Evolutionary conservation across 1,284 basidiomycete species (phyloP), one percentile per base, ranked within the genome.

Genomic region (Austroboletus novae-zelandiae): DNA sequence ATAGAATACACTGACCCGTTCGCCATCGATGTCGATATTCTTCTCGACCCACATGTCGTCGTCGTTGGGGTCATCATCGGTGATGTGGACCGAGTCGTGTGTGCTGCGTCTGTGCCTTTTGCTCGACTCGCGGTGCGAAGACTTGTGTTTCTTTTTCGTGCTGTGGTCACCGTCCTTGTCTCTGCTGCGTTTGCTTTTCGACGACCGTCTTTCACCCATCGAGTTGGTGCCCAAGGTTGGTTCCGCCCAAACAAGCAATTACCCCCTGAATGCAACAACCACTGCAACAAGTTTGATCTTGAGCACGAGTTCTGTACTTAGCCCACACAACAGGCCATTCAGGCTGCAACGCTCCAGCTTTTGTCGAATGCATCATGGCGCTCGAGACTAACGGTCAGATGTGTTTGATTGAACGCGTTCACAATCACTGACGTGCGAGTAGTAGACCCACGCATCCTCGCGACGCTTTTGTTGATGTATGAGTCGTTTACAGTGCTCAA

Each of bases 11-110:
- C 80, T 61, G 61, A 91, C 91, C 60, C 72, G 70, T 69, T 88
- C 83, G 15, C 86, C 83, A 41, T 85, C 85, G 71, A 84, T 82
- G 62, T 87, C 85, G 41, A 92, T 83, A 59, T 91, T 89, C 75
- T 91, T 92, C 71, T 94, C 91, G 34, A 89, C 79, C 91, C 92
- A 94, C 74, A 90, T 80, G 47, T 83, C 84, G 30, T 83, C 78
- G 57, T 84, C 84, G 58, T 78, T 72, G 31, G 77, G 75, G 62
- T 83, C 81, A 52, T 84, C 81, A 56, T 83, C 83, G 0, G 80
- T 74, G 25, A 82, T 74, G 40, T 64, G 67, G 27, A 74, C 49
- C 14, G 60, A 61, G 47, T 66, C 61, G 25, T 60, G 60, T 10
- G 48, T 45, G 45, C 61, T 64, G 35, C 55, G 64, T 58, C 62